Evolutionary conservation across 2,329 filamentous ascomycete species (phyloP), one percentile per base, ranked within the genome.

Genomic region (Trichoderma oligosporum): DNA sequence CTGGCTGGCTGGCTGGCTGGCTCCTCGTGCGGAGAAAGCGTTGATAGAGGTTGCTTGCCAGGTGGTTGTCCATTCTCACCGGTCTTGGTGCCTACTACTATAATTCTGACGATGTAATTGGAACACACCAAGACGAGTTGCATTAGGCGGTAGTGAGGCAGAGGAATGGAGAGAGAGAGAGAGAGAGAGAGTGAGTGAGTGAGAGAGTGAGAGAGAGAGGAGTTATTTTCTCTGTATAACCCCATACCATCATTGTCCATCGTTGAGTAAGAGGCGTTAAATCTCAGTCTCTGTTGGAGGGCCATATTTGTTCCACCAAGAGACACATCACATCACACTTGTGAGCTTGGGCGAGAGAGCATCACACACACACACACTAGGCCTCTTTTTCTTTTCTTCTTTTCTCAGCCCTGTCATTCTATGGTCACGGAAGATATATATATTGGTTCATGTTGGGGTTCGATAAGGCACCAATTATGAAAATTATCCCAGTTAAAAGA

Each of bases 301-400:
- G 49, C 38, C 49, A 53, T 27, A 42, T n/a, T 44, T 44, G 38
- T 53, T 27, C 44, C 39, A 44, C 38, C 8, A 29, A 31, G 49
- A 53, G 38, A 53, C 38, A 53, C 49, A 53, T 53, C 49, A 53
- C 49, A 41, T 53, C 49, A 53, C 38, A 53, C 38, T 31, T 53
- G 49, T 44, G 49, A 35, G 49, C 22, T 27, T 22, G 38, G 22
- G 38, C 18, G 33, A n/a, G 6, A 5, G 8, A 6, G 22, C 25
- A 36, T 44, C 29, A 25, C 39, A 25, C 35, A 7, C n/a, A n/a
- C n/a, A n/a, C n/a, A n/a, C n/a, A n/a, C n/a, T n/a, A n/a, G n/a
- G n/a, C n/a, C n/a, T n/a, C n/a, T 22, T 18, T 22, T 11, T 44
- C 6, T 44, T n/a, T 18, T 25, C 12, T 14, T 16, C 24, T 16